Evolutionary conservation across 352 stramenopile species (phyloP), one percentile per base, ranked within the genome.

Genomic region (Phytophthora constricta): DNA sequence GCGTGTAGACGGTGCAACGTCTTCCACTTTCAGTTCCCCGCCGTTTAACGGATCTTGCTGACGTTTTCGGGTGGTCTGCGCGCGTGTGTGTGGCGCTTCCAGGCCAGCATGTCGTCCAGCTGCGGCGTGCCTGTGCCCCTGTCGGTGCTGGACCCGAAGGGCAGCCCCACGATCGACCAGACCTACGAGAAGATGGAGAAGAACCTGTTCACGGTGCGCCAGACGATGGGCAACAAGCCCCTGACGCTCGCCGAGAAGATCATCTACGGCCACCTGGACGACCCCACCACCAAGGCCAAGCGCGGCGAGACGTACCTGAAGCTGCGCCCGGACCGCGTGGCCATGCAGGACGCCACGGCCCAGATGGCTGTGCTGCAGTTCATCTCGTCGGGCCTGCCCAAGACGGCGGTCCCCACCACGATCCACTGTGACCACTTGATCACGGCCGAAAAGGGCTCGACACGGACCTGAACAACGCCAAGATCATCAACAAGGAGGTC

Each of bases 391-490:
- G 93, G 91, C 50, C 80, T 97, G 62, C 93, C 93, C 46, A 97
- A 97, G 88, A 97, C 93, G 4, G 90, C 90, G 16, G 92, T 97
- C 65, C 93, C 93, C 43, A 96, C 91, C 52, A 98, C 93, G 17
- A 97, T 98, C 72, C 93, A 98, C 84, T 98, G 93, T 78, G 93
- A 98, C 64, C 93, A 98, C 82, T 87, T 98, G 86, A 98, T 98
- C 79, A 96, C 90, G 59, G 93, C 93, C 48, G 90, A 98, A 78
- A 97, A 97, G 77, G 93, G 92, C 52, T 95, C 90, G 80, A 65
- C 68, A 89, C 56, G 58, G 93, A 98, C 77, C 66, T 98, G 58
- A 87, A 80, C 61, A 93, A 84, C 55, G 93, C 93, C 65, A 97
- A 97, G 58, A 89, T 84, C 52, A 80, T 94, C 26, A 97, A 97